Evolutionary conservation across 768 basidiomycete genomes (phyloP).

Genomic region (Rhodosporidiobolus odoratus): DNA sequence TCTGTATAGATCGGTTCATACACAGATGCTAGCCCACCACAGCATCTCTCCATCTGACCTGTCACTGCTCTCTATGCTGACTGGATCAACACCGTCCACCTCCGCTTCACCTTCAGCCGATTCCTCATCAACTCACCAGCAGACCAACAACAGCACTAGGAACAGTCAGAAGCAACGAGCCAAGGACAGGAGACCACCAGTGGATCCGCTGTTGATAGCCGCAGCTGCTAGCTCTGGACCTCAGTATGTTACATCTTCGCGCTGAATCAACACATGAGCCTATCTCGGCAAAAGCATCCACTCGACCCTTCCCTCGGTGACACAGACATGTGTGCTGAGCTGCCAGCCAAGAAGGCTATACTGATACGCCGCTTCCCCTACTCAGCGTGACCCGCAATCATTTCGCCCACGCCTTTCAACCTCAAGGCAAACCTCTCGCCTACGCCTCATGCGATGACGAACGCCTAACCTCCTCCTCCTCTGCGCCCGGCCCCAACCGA

Average conservation of each 20-base stretch:
- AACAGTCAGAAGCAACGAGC: neutral
- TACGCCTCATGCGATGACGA: conserved; percentile 36
- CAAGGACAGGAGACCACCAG: neutral
- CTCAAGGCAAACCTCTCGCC: conserved; percentile 52
- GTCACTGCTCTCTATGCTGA: conserved; percentile 62
- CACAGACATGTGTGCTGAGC: no score
- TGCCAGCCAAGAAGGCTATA: no score
- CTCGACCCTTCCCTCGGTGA: neutral
- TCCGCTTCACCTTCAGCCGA: neutral
- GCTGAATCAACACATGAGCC: neutral
- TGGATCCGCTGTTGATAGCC: conserved; percentile 74
- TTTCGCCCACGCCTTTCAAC: conserved; percentile 73
- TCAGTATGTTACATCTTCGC: conserved; percentile 45
- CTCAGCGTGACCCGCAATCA: conserved; percentile 68
- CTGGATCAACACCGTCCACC: neutral
- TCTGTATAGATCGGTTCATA: no score
- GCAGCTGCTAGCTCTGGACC: conserved; percentile 69
- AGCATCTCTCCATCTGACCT: conserved; percentile 53
- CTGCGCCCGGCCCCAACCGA: neutral
- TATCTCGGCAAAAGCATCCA: neutral
- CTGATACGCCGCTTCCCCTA: neutral
- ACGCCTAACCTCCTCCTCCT: neutral
- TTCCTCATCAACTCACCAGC: neutral
- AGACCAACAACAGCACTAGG: neutral
- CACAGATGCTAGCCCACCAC: conserved; percentile 1